Evolutionary conservation across 2,329 filamentous ascomycete genomes (phyloP), one percentile per base, ranked within the genome.

Genomic region (Endocalyx cinctus): DNA sequence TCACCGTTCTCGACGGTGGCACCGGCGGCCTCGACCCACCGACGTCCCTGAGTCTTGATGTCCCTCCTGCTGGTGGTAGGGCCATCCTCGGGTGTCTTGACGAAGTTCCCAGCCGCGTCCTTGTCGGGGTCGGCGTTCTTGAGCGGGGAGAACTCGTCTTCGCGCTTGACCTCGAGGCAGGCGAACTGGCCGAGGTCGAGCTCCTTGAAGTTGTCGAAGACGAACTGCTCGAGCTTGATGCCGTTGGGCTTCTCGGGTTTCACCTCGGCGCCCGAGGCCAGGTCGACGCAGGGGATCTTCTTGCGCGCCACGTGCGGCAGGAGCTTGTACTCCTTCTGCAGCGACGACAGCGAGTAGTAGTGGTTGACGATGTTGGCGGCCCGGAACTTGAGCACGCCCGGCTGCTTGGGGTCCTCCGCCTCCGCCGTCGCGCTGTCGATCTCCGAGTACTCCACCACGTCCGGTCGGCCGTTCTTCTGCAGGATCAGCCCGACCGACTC

Each of bases 301-400:
- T 98, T 98, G 62, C 84, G 81, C 27, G 92, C 92, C 43, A 98
- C 82, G 70, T 98, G 92, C 63, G 97, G 92, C 12, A 90, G 90
- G 33, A 98, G 77, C 61, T 82, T 79, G 66, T 88, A 74, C 13
- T 78, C 80, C 44, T 79, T 83, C 62, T 95, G 84, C 30, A 98
- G 76, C 75, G 96, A 97, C 48, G 76, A 69, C 72, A 89, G 90
- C 29, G 87, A 94, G 71, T 98, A 98, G 77, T 97, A 98, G 74
- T 98, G 92, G 74, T 98, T 98, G 67, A 98, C 92, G 51, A 98
- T 98, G 71, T 98, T 98, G 55, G 90, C 92, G 37, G 92, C 90
- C 42, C 92, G 84, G 80, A 95, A 97, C 66, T 90, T 94, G 58
- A 98, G 81, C 34, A 96, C 72, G 37, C 78, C 81, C 4, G 78